Conservation (phyloP, 192 early-diverging fungal genomes). For the Backusella morwellensis region DNA sequence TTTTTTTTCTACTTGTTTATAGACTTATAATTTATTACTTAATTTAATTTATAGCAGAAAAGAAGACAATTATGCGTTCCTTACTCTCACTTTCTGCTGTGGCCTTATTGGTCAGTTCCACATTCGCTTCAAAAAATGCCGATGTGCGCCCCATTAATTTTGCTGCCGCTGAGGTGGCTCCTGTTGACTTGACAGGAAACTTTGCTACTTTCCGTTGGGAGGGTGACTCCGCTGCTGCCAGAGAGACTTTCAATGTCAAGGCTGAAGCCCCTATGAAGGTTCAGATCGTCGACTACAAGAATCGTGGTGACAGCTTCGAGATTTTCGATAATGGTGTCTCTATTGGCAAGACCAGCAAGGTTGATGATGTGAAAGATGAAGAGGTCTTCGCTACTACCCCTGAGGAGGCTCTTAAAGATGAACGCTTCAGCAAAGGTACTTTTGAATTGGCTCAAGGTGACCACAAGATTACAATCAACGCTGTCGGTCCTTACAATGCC, state of each 20-base stretch:
- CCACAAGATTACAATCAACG: constrained; percentile 34
- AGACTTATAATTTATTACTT: neutral
- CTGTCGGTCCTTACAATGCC: constrained; percentile 22
- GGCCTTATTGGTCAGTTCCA: neutral
- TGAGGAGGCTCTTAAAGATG: constrained; percentile 27
- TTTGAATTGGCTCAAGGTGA: constrained; percentile 25
- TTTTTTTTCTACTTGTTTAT: neutral
- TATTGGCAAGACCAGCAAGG: constrained; percentile 19
- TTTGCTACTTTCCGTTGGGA: constrained; percentile 32
- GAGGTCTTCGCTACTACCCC: constrained; percentile 31
- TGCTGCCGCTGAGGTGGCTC: neutral
- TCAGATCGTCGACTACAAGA: constrained; percentile 34
- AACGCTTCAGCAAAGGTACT: constrained; percentile 28
- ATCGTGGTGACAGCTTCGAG: constrained; percentile 30
- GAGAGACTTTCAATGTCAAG: constrained; percentile 19
- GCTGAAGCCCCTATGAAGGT: constrained; percentile 18
- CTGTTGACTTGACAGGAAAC: constrained; percentile 6
- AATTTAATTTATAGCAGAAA: neutral
- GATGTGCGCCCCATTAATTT: neutral
- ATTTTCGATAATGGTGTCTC: constrained; percentile 29
- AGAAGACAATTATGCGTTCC: constrained; percentile 1
- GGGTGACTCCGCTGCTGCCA: constrained; percentile 13
- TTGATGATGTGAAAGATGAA: constrained; percentile 7
- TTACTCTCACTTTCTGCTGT: constrained; percentile 14
- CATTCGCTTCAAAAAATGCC: neutral